These are phyloP conservation scores for Glycyrrhiza uralensis DNA, from an alignment of 306 rosid genomes.

Conservation along the genomic window DNA sequence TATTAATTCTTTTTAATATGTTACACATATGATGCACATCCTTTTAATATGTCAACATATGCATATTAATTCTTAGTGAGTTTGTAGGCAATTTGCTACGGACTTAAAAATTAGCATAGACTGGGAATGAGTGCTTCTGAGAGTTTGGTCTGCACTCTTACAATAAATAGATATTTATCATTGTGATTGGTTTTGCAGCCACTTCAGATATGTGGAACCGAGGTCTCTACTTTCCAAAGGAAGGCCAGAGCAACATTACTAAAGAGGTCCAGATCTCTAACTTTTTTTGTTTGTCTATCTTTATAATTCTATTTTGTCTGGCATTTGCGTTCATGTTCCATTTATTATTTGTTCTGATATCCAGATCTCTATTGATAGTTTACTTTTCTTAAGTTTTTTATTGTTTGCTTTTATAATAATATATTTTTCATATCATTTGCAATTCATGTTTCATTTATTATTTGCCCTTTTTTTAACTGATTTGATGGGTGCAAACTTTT, in stretches of 20 bases:
- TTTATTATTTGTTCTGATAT: constrained; percentile 4
- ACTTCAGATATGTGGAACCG: constrained; percentile 59
- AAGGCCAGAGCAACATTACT: constrained; percentile 46
- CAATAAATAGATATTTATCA: constrained; percentile 1
- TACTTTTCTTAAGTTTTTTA: neutral
- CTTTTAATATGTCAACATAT: no score
- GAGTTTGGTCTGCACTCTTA: no score
- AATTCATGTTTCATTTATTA: neutral
- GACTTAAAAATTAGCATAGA: neutral
- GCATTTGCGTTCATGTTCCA: no score
- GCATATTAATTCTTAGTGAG: no score
- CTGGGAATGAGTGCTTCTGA: neutral
- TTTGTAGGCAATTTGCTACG: neutral
- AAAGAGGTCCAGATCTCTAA: constrained; percentile 59
- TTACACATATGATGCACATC: neutral
- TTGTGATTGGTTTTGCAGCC: constrained; percentile 53
- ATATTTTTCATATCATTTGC: no score
- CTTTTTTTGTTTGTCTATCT: constrained; percentile 12
- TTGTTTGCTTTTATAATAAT: neutral
- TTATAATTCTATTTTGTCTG: neutral
- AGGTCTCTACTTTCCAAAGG: constrained; percentile 65
- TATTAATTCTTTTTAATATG: neutral
- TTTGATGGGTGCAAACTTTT: neutral
- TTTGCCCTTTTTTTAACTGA: neutral
- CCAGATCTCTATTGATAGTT: neutral